Conservation (phyloP, 495 filamentous ascomycete genomes). For the Aspergillus saccharolyticus region DNA sequence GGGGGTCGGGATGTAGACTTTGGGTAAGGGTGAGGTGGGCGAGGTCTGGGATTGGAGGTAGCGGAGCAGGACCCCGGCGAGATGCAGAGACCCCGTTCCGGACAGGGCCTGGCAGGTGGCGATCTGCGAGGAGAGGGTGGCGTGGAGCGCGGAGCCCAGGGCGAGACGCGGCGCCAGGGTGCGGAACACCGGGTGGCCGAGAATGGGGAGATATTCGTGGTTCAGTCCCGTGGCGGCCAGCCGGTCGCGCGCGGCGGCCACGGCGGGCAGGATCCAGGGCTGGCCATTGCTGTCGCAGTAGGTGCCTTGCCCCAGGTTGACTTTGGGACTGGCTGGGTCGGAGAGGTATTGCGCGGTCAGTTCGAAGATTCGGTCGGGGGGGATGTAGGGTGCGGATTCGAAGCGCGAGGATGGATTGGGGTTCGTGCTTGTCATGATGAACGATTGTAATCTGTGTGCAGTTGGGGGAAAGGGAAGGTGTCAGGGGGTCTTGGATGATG, state of each 20-base stretch:
- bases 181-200: constrained; percentile 26
- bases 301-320: constrained; percentile 34
- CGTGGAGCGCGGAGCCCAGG: constrained; percentile 18
- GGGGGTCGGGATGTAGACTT: constrained; percentile 28
- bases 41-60: constrained; percentile 3
- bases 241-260: constrained; percentile 18
- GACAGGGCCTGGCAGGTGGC: constrained; percentile 65
- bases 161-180: constrained; percentile 18
- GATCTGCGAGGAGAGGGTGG: constrained; percentile 7
- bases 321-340: constrained; percentile 28
- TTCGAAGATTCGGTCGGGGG: constrained; percentile 35
- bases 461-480: no score
- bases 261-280: constrained; percentile 39
- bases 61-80: constrained; percentile 71
- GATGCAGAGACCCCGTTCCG: constrained; percentile 77
- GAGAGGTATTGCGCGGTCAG: constrained; percentile 28
- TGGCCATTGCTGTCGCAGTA: constrained; percentile 37
- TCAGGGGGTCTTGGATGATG: no score
- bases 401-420: constrained; percentile 21
- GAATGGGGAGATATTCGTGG: constrained; percentile 38
- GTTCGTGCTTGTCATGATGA: no score
- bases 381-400: constrained; percentile 21
- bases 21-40: constrained; percentile 10
- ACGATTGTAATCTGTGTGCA: no score
- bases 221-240: constrained; percentile 11